A percentile compares a stretch with the other conserved stretches of the same genome.
phyloP scores from a whole-genome alignment of 176 grass and related monocot species.

The Echinochloa phyllopogon region DNA sequence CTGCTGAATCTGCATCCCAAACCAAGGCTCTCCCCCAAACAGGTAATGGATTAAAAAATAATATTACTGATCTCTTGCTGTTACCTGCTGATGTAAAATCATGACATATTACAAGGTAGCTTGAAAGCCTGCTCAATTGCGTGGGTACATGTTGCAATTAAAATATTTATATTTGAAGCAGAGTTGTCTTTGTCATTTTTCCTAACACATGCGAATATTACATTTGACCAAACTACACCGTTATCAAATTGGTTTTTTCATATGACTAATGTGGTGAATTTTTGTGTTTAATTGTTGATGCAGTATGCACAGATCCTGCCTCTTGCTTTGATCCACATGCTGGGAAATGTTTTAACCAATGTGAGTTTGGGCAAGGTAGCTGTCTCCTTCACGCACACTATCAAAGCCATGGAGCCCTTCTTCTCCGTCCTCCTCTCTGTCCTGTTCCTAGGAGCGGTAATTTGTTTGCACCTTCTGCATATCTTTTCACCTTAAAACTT shows the following conservation, averaged over 20 bases:
- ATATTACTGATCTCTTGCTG: not conserved
- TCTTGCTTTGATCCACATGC: conserved; percentile 71
- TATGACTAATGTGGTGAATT: not conserved
- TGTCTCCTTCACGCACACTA: conserved; percentile 95
- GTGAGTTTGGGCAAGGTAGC: conserved; percentile 90
- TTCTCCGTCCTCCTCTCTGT: conserved; percentile 88
- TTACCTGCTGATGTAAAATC: not conserved
- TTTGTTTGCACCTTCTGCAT: not conserved
- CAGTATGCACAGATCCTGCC: conserved; percentile 73
- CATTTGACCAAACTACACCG: not conserved
- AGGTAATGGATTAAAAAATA: conserved; percentile 43
- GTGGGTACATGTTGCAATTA: not conserved
- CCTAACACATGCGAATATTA: not conserved
- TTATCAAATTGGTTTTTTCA: no score
- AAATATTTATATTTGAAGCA: not conserved
- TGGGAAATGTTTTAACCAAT: conserved; percentile 89
- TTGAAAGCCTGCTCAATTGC: no score
- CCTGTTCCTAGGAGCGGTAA: conserved; percentile 76
- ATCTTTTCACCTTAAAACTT: not conserved
- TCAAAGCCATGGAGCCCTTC: conserved; percentile 97
- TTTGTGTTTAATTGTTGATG: conserved; percentile 29
- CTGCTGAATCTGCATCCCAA: conserved; percentile 68
- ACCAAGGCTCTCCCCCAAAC: conserved; percentile 71
- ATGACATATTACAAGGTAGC: not conserved
- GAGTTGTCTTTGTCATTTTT: not conserved